Evolutionary conservation across 2,329 filamentous ascomycete genomes (phyloP).

Genomic region (Colletotrichum destructivum): DNA sequence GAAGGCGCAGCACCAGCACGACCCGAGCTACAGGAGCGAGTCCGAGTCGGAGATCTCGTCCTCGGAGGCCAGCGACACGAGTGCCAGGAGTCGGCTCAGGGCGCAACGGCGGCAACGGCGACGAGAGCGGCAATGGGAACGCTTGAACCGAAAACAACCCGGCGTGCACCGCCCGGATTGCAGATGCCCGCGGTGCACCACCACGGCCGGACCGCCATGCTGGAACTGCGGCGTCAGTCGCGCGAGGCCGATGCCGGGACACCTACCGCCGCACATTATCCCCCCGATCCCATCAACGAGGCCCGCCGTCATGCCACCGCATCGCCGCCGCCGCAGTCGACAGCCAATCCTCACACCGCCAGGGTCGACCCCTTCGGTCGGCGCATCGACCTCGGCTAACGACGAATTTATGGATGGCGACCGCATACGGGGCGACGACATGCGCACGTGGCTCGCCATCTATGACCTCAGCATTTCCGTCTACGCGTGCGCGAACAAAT

Average conservation of each 20-base stretch:
- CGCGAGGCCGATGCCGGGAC: constrained; percentile 47
- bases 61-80: constrained; percentile 55
- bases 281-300: constrained; percentile 31
- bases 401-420: constrained; percentile 45
- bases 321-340: constrained; percentile 38
- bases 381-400: constrained; percentile 37
- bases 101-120: constrained; percentile 53
- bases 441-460: constrained; percentile 62
- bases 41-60: constrained; percentile 53
- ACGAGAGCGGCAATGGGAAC: constrained; percentile 55
- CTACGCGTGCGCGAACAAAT: constrained; percentile 65
- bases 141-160: constrained; percentile 59
- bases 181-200: constrained; percentile 58
- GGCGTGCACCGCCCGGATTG: constrained; percentile 62
- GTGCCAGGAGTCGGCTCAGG: constrained; percentile 51
- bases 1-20: constrained; percentile 51
- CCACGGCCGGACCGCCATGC: constrained; percentile 54
- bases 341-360: constrained; percentile 39
- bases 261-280: constrained; percentile 43
- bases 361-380: constrained; percentile 31
- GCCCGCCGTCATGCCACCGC: constrained; percentile 30
- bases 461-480: constrained; percentile 65
- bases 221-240: constrained; percentile 59
- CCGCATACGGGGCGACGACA: constrained; percentile 61
- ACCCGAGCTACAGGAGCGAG: constrained; percentile 49